A percentile compares a stretch with the other conserved stretches of the same genome.
Conservation (phyloP, 345 rosid genomes). For the Eucalyptus melliodora region DNA sequence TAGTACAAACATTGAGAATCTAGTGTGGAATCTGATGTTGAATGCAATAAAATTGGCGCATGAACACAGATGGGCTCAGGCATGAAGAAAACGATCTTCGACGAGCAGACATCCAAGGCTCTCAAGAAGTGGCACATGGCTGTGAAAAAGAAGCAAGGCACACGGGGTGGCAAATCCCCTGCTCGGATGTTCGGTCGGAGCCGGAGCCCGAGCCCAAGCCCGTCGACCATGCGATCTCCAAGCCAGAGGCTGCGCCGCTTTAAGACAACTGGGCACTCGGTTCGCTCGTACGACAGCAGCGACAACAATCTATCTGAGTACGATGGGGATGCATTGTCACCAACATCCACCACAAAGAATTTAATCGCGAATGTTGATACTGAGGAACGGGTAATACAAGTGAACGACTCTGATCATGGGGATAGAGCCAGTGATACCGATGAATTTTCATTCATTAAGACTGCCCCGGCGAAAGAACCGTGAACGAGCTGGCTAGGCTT, state of each 20-base stretch:
- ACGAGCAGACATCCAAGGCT: constrained; percentile 88
- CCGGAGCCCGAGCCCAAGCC: constrained; percentile 19
- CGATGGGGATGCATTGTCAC: constrained; percentile 54
- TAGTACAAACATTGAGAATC: not conserved
- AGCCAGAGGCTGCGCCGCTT: constrained; percentile 39
- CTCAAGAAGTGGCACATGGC: constrained; percentile 89
- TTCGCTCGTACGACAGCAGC: constrained; percentile 20
- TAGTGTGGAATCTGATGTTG: not conserved
- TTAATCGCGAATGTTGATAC: constrained; percentile 27
- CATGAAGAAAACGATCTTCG: constrained; percentile 87
- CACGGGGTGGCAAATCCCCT: constrained; percentile 45
- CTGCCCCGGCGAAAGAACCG: constrained; percentile 21
- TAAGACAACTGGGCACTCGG: constrained; percentile 79
- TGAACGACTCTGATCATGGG: constrained; percentile 10
- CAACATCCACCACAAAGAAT: constrained; percentile 8
- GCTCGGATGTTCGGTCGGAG: constrained; percentile 37
- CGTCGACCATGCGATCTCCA: constrained; percentile 8
- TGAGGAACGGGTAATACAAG: constrained; percentile 12
- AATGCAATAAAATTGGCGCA: not conserved
- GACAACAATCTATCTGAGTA: constrained; percentile 50
- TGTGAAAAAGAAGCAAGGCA: constrained; percentile 46
- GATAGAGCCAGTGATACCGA: constrained; percentile 18
- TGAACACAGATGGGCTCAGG: constrained; percentile 61
- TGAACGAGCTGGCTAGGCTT: not conserved
- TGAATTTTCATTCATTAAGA: constrained; percentile 63